These are phyloP conservation scores for Cladochytrium replicatum DNA, from an alignment of 192 early-diverging fungal genomes.

Conservation along the genomic window DNA sequence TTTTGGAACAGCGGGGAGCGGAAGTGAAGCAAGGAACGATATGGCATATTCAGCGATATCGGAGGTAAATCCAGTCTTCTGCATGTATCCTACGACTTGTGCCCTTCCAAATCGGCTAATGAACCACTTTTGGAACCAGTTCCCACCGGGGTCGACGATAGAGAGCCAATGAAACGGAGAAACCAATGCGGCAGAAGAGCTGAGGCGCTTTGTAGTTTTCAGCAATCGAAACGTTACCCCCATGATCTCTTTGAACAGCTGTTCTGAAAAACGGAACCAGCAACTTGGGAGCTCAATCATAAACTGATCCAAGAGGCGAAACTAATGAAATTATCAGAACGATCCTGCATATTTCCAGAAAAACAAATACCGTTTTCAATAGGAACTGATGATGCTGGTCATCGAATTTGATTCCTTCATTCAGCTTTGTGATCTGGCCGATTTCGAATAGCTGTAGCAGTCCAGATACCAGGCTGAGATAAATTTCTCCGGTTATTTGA, in stretches of 20 bases:
- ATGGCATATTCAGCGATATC: slow-evolving; percentile 20
- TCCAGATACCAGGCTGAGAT: slow-evolving; percentile 28
- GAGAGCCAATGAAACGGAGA: slow-evolving; percentile 31
- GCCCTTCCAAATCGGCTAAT: slow-evolving; percentile 26
- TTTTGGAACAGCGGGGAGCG: too few relatives aligned
- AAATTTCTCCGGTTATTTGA: slow-evolving; percentile 38
- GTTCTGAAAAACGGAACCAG: slow-evolving; percentile 40
- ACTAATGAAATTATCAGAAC: slow-evolving; percentile 15
- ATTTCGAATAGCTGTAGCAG: slow-evolving; percentile 20
- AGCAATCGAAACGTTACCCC: slow-evolving; percentile 25
- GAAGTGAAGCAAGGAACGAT: slow-evolving; percentile 4
- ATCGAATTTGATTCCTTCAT: slow-evolving; percentile 14
- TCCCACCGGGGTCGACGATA: slow-evolving; percentile 26
- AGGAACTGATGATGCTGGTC: slow-evolving; percentile 24
- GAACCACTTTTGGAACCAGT: slow-evolving; percentile 49
- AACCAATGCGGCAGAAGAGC: too few relatives aligned
- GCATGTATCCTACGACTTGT: slow-evolving; percentile 20
- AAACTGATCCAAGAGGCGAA: slow-evolving; percentile 43
- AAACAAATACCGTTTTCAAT: slow-evolving; percentile 25
- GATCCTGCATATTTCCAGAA: slow-evolving; percentile 3
- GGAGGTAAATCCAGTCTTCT: slow-evolving; percentile 11
- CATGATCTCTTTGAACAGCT: slow-evolving; percentile 30
- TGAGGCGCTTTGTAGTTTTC: background rate
- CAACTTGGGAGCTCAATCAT: slow-evolving; percentile 35
- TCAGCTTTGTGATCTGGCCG: slow-evolving; percentile 16